Evolutionary conservation across 1,284 basidiomycete species (phyloP).

Genomic region (Mycena citricolor): DNA sequence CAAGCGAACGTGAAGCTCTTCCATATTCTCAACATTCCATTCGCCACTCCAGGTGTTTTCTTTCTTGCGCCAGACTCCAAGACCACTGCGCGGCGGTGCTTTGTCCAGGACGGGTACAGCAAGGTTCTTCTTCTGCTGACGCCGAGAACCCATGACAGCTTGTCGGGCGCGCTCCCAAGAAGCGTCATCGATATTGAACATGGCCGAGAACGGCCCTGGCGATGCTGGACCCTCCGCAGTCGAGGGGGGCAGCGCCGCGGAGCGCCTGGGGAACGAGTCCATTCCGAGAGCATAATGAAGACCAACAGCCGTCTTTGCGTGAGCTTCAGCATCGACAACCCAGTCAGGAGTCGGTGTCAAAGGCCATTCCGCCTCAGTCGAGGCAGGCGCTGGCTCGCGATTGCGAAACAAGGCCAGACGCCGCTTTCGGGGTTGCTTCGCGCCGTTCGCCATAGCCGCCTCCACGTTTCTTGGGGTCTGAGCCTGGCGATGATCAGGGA

Average conservation of each 20-base stretch:
- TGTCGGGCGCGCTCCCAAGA: conserved; percentile 19
- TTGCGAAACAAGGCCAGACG: too few relatives aligned
- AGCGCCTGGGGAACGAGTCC: conserved; percentile 5
- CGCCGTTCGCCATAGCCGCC: too few relatives aligned
- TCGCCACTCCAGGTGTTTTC: conserved; percentile 24
- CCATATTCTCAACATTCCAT: conserved; percentile 24
- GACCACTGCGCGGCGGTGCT: conserved; percentile 12
- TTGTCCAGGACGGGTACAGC: conserved; percentile 13
- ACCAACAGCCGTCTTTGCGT: conserved; percentile 16
- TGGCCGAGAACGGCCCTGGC: conserved; percentile 19
- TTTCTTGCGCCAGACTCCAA: conserved; percentile 22
- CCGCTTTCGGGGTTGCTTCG: too few relatives aligned
- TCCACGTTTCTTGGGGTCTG: too few relatives aligned
- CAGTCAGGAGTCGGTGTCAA: conserved; percentile 17
- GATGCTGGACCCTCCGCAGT: conserved; percentile 7
- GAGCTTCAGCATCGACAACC: conserved; percentile 4
- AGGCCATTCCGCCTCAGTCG: conserved; percentile 7
- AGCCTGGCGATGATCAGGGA: too few relatives aligned
- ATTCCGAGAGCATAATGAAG: conserved; percentile 21
- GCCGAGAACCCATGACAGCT: conserved; percentile 6
- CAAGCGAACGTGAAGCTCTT: conserved; percentile 19
- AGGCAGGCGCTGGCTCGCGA: too few relatives aligned
- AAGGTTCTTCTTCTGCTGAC: not conserved
- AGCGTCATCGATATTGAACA: conserved; percentile 16
- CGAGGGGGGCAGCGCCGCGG: not conserved